phyloP scores from a whole-genome alignment of 768 basidiomycete genomes.

The Tricholoma hemisulphureum region DNA sequence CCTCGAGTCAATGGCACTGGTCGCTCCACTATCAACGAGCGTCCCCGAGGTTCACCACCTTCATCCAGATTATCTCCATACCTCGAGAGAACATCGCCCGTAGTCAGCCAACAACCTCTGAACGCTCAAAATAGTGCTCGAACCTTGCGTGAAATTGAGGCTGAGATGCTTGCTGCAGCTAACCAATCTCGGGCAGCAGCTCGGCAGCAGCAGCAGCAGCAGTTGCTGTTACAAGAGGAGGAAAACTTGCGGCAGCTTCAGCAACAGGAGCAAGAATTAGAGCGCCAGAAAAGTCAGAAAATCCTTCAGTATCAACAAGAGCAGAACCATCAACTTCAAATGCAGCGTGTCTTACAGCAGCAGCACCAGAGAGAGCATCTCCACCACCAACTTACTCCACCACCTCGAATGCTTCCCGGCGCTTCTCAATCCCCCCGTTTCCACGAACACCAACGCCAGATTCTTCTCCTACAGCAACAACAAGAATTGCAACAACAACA shows the following conservation, averaged over 20 bases:
- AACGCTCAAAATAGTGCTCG: constrained; percentile 42
- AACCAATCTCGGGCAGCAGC: constrained; percentile 35
- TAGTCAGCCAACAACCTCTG: constrained; percentile 32
- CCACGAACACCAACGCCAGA: constrained; percentile 72
- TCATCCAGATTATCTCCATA: constrained; percentile 41
- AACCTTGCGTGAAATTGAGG: constrained; percentile 80
- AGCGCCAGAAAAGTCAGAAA: constrained; percentile 46
- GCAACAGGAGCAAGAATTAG: constrained; percentile 35
- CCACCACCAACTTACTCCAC: constrained; percentile 57
- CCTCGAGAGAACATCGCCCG: constrained; percentile 20
- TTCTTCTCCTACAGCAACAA: constrained; percentile 65
- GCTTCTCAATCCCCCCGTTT: constrained; percentile 78
- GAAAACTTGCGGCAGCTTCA: constrained; percentile 27
- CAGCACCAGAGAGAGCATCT: constrained; percentile 52
- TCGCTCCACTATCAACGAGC: constrained; percentile 39
- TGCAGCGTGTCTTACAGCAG: constrained; percentile 45
- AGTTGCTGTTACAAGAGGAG: constrained; percentile 45
- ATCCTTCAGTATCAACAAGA: constrained; percentile 45
- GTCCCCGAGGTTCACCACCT: constrained; percentile 31
- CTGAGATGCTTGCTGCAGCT: constrained; percentile 72
- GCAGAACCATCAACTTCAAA: constrained; percentile 49
- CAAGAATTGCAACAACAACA: constrained; percentile 62
- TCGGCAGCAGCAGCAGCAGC: constrained; percentile 38
- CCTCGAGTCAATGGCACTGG: constrained; percentile 50
- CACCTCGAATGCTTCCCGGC: constrained; percentile 66